Evolutionary conservation across 305 asterid species (phyloP), one percentile per base, ranked within the genome.

Genomic region (Rubia tinctorum): DNA sequence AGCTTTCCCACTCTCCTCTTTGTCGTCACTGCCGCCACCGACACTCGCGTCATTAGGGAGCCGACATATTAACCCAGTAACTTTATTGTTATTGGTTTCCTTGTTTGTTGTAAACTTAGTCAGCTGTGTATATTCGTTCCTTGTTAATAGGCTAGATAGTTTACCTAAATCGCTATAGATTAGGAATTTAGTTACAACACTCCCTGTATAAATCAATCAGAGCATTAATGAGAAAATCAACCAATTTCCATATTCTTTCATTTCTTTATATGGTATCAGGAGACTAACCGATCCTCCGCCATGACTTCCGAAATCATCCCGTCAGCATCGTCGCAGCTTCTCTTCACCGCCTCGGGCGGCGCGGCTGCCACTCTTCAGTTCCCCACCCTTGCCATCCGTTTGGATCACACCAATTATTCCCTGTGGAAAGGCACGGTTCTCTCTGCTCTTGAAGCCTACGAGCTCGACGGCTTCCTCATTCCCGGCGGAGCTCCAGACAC

Each of bases 21-120:
- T 30, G 98, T 91, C 5, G 96, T 93, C 64, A 93, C 96, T 3
- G 97, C 98, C 0, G 98, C 98, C 58, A 93, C 98, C 2, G 98
- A 93, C 73, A 91, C 98, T 1, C 86, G 91, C 0, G 97, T 97
- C 11, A 97, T 91, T 5, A 97, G 97, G 73, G 97, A 93, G 68
- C 74, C 91, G 78, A n/a, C n/a, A n/a, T 30, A 30, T 30, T 30
- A 30, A n/a, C n/a, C n/a, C n/a, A n/a, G n/a, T n/a, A n/a, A n/a
- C n/a, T n/a, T n/a, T n/a, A n/a, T n/a, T n/a, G n/a, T n/a, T n/a
- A n/a, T n/a, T n/a, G n/a, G n/a, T n/a, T n/a, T n/a, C n/a, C n/a
- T n/a, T n/a, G n/a, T n/a, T n/a, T n/a, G n/a, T n/a, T n/a, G n/a
- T n/a, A n/a, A n/a, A n/a, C n/a, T n/a, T n/a, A n/a, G n/a, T n/a